Percentiles rank a stretch among this genome's conserved stretches.
Evolutionary conservation across 2,329 filamentous ascomycete species (phyloP).

Genomic region (Alternaria sp.): DNA sequence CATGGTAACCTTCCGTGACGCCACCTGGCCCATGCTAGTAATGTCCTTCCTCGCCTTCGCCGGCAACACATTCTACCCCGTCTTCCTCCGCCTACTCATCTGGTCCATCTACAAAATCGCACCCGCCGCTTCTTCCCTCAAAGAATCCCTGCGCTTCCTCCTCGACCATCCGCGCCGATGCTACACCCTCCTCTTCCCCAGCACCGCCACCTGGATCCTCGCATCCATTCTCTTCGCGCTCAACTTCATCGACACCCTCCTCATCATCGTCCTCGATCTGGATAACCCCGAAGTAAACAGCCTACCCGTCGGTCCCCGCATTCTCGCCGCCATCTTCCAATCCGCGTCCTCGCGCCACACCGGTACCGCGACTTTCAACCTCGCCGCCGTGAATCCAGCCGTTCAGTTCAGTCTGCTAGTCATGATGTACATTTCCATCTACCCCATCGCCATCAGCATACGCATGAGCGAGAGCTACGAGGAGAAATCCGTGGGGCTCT

Average conservation of each 20-base stretch:
- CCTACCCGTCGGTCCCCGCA: constrained; percentile 73
- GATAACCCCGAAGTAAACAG: constrained; percentile 71
- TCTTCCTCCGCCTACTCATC: constrained; percentile 94
- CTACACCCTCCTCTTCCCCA: constrained; percentile 92
- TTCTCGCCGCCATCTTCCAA: constrained; percentile 89
- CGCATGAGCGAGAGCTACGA: constrained; percentile 96
- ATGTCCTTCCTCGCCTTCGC: constrained; percentile 89
- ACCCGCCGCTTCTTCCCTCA: constrained; percentile 71
- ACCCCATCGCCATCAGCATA: constrained; percentile 94
- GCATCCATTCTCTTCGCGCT: constrained; percentile 82
- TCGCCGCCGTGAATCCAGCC: constrained; percentile 81
- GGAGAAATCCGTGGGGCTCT: constrained; percentile 82
- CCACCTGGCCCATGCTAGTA: constrained; percentile 76
- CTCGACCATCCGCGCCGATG: constrained; percentile 94
- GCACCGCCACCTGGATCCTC: constrained; percentile 92
- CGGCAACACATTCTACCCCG: constrained; percentile 93
- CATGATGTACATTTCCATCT: constrained; percentile 99
- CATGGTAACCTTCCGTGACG: constrained; percentile 85
- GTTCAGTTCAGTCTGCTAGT: constrained; percentile 93
- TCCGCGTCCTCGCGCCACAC: constrained; percentile 88
- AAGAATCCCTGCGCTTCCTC: constrained; percentile 88
- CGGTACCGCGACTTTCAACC: constrained; percentile 81
- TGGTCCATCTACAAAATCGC: constrained; percentile 76
- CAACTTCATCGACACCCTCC: constrained; percentile 83
- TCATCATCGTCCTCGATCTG: constrained; percentile 91